Evolutionary conservation across 2,329 filamentous ascomycete genomes (phyloP).

Genomic region (Epichloe baconii): DNA sequence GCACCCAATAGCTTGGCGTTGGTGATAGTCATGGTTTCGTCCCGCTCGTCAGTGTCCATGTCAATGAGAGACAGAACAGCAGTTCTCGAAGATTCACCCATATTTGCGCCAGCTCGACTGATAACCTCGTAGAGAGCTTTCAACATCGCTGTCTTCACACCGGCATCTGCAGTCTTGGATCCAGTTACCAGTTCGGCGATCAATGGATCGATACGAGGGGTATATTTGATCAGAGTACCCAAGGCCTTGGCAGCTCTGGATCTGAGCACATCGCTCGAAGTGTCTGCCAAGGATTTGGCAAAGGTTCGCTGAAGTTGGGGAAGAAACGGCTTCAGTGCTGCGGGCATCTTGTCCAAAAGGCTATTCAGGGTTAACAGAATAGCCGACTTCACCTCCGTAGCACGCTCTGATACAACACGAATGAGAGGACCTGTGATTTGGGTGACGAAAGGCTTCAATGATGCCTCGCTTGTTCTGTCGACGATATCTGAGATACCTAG

Average conservation of each 20-base stretch:
- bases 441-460: constrained; percentile 88
- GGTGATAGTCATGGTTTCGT: constrained; percentile 71
- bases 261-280: constrained; percentile 77
- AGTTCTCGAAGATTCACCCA: constrained; percentile 79
- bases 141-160: constrained; percentile 90
- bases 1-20: constrained; percentile 84
- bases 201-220: constrained; percentile 86
- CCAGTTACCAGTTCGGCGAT: constrained; percentile 90
- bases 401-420: constrained; percentile 91
- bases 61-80: constrained; percentile 87
- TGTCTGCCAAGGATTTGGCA: constrained; percentile 87
- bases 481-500: constrained; percentile 92
- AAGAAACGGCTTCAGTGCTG: constrained; percentile 89
- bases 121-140: constrained; percentile 94
- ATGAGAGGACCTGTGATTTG: constrained; percentile 97
- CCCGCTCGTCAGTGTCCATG: constrained; percentile 61
- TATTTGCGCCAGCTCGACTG: constrained; percentile 84
- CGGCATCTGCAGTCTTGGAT: constrained; percentile 72
- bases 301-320: constrained; percentile 95
- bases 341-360: constrained; percentile 88
- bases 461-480: constrained; percentile 76
- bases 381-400: constrained; percentile 89
- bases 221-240: constrained; percentile 90
- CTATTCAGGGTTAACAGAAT: constrained; percentile 93
- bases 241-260: constrained; percentile 84